Evolutionary conservation across 768 basidiomycete species (phyloP).

Genomic region (Mycena amicta): DNA sequence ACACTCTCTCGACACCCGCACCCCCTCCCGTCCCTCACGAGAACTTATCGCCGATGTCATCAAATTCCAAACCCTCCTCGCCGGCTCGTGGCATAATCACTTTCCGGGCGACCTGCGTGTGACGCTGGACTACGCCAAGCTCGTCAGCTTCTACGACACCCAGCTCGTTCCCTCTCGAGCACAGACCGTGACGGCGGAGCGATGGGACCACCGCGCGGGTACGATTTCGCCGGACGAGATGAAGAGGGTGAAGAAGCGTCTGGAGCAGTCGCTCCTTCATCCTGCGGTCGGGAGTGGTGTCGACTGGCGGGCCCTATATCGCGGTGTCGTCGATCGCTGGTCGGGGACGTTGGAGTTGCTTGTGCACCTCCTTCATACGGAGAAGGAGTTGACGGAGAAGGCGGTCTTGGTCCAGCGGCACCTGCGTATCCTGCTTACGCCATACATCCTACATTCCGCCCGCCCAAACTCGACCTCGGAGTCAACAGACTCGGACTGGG

Average conservation of each 20-base stretch:
- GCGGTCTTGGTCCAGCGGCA: constrained; percentile 4
- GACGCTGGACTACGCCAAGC: constrained; percentile 32
- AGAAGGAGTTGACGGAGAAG: background rate
- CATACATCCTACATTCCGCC: constrained; percentile 4
- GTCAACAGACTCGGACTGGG: constrained; percentile 32
- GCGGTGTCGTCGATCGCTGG: constrained; percentile 34
- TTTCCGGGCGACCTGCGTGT: constrained; percentile 40
- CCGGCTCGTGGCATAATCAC: constrained; percentile 35
- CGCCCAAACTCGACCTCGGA: background rate
- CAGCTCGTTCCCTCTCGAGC: constrained; percentile 33
- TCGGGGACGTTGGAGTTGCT: constrained; percentile 33
- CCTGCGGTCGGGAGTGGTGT: constrained; percentile 26
- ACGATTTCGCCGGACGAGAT: constrained; percentile 30
- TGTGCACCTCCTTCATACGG: constrained; percentile 23
- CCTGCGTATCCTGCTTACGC: constrained; percentile 16
- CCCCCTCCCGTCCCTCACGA: constrained; percentile 9
- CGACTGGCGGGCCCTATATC: constrained; percentile 37
- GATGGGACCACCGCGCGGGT: constrained; percentile 33
- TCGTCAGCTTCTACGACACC: constrained; percentile 42
- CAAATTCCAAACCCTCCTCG: constrained; percentile 10
- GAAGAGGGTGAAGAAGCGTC: constrained; percentile 1
- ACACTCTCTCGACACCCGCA: background rate
- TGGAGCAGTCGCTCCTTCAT: constrained; percentile 11
- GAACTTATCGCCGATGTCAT: constrained; percentile 6
- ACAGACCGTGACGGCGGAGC: constrained; percentile 24